Conservation (phyloP, 1,284 basidiomycete genomes). For the Singerocomus inundabilis region DNA sequence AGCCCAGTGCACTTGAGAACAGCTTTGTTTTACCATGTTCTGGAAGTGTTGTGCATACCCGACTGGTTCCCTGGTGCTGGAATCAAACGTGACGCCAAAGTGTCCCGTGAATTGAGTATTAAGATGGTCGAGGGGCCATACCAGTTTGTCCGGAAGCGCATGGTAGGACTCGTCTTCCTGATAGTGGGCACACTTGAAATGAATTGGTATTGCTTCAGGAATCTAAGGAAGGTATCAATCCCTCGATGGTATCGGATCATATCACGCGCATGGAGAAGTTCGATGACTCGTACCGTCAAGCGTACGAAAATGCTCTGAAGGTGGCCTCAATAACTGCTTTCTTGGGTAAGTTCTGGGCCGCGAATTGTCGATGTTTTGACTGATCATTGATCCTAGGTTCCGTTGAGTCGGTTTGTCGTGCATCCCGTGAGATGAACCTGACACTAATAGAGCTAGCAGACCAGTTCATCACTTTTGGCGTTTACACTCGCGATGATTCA, state of each 20-base stretch:
- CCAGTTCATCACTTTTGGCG: constrained; percentile 11
- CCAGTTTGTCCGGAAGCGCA: constrained; percentile 12
- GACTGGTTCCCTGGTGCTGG: constrained; percentile 26
- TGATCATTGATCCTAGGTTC: constrained; percentile 11
- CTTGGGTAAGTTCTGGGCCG: constrained; percentile 3
- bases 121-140: constrained; percentile 23
- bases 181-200: not conserved
- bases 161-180: constrained; percentile 6
- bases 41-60: constrained; percentile 19
- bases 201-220: constrained; percentile 1
- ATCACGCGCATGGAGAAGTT: no score
- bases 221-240: constrained; percentile 2
- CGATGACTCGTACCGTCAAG: constrained; percentile 6
- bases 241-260: no score
- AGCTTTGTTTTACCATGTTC: not conserved
- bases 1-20: no score
- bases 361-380: not conserved
- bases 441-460: constrained; percentile 10
- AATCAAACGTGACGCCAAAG: constrained; percentile 17
- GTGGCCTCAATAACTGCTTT: constrained; percentile 17
- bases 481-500: constrained; percentile 39
- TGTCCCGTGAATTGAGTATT: constrained; percentile 9
- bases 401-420: constrained; percentile 21
- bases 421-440: not conserved
- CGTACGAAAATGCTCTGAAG: constrained; percentile 24